Evolutionary conservation across 139 green algal species (phyloP).

Genomic region (Haematococcus sp.): DNA sequence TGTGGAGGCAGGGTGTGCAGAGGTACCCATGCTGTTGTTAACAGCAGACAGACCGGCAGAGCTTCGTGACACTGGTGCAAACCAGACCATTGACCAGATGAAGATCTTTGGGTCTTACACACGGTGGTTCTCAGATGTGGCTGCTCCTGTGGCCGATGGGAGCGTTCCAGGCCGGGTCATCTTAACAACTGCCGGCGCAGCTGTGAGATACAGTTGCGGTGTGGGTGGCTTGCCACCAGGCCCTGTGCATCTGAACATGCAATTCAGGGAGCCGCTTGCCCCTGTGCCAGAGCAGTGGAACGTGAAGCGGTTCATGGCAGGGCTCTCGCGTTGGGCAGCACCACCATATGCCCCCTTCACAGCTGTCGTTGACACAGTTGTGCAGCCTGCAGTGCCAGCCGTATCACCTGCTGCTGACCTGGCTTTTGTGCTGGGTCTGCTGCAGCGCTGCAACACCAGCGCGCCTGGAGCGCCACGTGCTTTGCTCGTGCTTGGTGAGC

Average conservation of each 20-base stretch:
- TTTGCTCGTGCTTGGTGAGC: slow-evolving; percentile 82
- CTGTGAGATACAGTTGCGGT: slow-evolving; percentile 35
- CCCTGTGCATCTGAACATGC: slow-evolving; percentile 95
- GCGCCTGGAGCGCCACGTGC: slow-evolving; percentile 33
- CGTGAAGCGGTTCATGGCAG: slow-evolving; percentile 35
- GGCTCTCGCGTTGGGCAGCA: slow-evolving; percentile 63
- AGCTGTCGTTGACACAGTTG: not conserved
- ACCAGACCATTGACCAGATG: slow-evolving; percentile 96
- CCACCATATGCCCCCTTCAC: slow-evolving; percentile 22
- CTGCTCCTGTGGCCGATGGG: slow-evolving; percentile 46
- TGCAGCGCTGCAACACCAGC: slow-evolving; percentile 1
- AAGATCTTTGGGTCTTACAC: slow-evolving; percentile 92
- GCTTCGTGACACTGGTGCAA: slow-evolving; percentile 87
- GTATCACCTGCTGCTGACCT: slow-evolving; percentile 7
- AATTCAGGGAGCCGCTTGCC: slow-evolving; percentile 93
- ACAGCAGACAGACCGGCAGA: slow-evolving; percentile 92
- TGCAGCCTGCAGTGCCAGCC: slow-evolving; percentile 4
- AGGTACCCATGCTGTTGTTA: slow-evolving; percentile 88
- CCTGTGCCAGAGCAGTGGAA: slow-evolving; percentile 47
- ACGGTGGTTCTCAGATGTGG: slow-evolving; percentile 78
- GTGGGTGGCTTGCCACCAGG: slow-evolving; percentile 42
- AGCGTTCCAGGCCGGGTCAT: slow-evolving; percentile 54
- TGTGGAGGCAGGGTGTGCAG: slow-evolving; percentile 80
- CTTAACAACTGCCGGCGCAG: slow-evolving; percentile 70
- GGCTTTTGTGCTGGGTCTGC: slow-evolving; percentile 21